phyloP scores from a whole-genome alignment of 805 yeast genomes.

The Saccharomyces eubayanus region DNA sequence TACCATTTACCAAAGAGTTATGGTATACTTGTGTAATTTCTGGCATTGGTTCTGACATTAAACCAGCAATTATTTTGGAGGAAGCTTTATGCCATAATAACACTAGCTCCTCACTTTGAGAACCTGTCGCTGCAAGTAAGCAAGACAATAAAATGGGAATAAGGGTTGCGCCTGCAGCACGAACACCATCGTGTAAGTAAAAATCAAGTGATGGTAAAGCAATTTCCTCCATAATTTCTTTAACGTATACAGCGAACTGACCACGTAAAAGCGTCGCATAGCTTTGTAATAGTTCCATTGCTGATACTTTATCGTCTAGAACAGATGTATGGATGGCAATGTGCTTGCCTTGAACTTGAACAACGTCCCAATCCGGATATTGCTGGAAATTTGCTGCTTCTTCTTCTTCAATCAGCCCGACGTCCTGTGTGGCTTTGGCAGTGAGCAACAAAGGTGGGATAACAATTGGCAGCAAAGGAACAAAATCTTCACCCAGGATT shows the following conservation, averaged over 20 bases:
- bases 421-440: slow-evolving; percentile 85
- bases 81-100: slow-evolving; percentile 66
- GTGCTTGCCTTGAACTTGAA: slow-evolving; percentile 83
- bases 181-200: slow-evolving; percentile 87
- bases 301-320: slow-evolving; percentile 88
- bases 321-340: slow-evolving; percentile 90
- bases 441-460: slow-evolving; percentile 81
- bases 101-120: slow-evolving; percentile 49
- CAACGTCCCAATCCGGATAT: slow-evolving; percentile 92
- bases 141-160: slow-evolving; percentile 70
- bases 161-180: slow-evolving; percentile 81
- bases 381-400: slow-evolving; percentile 76
- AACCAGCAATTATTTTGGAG: slow-evolving; percentile 55
- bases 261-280: slow-evolving; percentile 81
- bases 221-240: slow-evolving; percentile 66
- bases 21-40: slow-evolving; percentile 76
- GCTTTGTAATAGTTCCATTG: slow-evolving; percentile 77
- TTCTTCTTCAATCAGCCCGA: slow-evolving; percentile 78
- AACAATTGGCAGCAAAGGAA: slow-evolving; percentile 75
- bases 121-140: slow-evolving; percentile 42
- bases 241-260: slow-evolving; percentile 75
- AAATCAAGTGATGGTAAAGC: slow-evolving; percentile 85
- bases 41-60: slow-evolving; percentile 72
- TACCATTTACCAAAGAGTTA: slow-evolving; percentile 56
- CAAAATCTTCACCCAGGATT: slow-evolving; percentile 74